Evolutionary conservation across 2,329 filamentous ascomycete genomes (phyloP).

Genomic region (Berkeleyomyces basicola): DNA sequence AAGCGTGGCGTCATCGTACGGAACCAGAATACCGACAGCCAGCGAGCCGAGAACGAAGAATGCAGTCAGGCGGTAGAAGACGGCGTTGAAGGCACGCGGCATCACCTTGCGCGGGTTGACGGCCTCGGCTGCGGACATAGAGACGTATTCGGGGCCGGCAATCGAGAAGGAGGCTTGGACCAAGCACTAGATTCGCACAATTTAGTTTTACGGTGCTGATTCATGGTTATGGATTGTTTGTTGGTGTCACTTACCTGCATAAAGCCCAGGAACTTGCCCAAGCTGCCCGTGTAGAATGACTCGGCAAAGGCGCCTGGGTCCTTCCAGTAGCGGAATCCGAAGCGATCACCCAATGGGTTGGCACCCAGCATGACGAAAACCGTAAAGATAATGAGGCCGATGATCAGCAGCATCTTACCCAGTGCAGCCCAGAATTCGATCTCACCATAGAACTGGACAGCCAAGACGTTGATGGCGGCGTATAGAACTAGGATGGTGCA

Average conservation of each 20-base stretch:
- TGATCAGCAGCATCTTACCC: constrained; percentile 54
- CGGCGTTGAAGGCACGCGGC: constrained; percentile 59
- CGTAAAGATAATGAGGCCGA: constrained; percentile 58
- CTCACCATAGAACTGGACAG: constrained; percentile 60
- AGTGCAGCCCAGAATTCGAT: constrained; percentile 60
- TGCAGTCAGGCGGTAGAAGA: constrained; percentile 59
- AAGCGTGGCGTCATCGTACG: constrained; percentile 49
- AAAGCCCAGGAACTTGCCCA: constrained; percentile 63
- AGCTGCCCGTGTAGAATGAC: constrained; percentile 42
- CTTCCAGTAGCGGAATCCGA: constrained; percentile 53
- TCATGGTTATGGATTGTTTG: background rate
- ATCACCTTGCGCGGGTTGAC: constrained; percentile 53
- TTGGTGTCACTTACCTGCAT: background rate
- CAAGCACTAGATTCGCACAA: constrained; percentile 37
- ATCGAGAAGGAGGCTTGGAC: constrained; percentile 55
- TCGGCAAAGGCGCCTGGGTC: constrained; percentile 55
- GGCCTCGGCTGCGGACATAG: constrained; percentile 53
- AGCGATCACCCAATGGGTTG: constrained; percentile 54
- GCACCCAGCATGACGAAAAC: constrained; percentile 73
- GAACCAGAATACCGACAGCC: constrained; percentile 53
- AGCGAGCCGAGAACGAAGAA: constrained; percentile 65
- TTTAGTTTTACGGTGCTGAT: background rate
- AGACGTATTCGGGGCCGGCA: constrained; percentile 51
- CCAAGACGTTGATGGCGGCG: constrained; percentile 49
- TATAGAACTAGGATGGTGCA: constrained; percentile 33